These are phyloP conservation scores for Chalciporus chontae DNA, from an alignment of 768 basidiomycete species.

Conservation along the genomic window DNA sequence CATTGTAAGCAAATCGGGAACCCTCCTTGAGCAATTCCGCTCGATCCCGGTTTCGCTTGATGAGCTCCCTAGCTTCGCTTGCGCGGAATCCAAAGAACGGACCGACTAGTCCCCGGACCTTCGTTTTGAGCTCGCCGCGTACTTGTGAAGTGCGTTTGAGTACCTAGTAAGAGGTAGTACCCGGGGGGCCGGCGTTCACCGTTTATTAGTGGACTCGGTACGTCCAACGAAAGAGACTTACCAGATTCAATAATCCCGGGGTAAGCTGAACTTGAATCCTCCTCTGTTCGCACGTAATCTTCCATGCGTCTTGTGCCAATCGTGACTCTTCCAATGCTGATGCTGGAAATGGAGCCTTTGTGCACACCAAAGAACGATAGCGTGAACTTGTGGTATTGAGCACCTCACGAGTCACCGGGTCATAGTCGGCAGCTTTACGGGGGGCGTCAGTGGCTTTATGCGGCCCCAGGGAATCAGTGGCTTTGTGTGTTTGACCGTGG, in stretches of 20 bases:
- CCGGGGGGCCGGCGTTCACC: no score
- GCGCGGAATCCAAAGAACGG: not conserved
- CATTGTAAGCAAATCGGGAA: constrained; percentile 1
- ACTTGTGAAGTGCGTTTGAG: constrained; percentile 5
- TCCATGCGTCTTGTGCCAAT: constrained; percentile 3
- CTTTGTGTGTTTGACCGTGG: not conserved
- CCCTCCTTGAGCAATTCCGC: not conserved
- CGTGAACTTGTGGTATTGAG: constrained; percentile 14
- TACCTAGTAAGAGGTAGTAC: not conserved
- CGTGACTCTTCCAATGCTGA: not conserved
- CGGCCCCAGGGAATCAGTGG: not conserved
- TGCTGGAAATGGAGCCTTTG: constrained; percentile 21
- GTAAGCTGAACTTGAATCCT: constrained; percentile 1
- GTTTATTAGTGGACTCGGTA: no score
- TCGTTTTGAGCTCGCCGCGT: constrained; percentile 7
- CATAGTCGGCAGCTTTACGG: constrained; percentile 16
- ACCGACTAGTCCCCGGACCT: not conserved
- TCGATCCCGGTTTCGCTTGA: not conserved
- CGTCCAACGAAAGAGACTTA: not conserved
- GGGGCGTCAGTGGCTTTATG: no score
- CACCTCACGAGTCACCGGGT: constrained; percentile 15
- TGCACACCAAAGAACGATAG: constrained; percentile 18
- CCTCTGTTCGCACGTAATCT: not conserved
- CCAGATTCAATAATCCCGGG: not conserved
- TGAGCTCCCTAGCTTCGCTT: not conserved